Evolutionary conservation across 2,329 filamentous ascomycete species (phyloP).

Genomic region (Biscogniauxia mediterranea): DNA sequence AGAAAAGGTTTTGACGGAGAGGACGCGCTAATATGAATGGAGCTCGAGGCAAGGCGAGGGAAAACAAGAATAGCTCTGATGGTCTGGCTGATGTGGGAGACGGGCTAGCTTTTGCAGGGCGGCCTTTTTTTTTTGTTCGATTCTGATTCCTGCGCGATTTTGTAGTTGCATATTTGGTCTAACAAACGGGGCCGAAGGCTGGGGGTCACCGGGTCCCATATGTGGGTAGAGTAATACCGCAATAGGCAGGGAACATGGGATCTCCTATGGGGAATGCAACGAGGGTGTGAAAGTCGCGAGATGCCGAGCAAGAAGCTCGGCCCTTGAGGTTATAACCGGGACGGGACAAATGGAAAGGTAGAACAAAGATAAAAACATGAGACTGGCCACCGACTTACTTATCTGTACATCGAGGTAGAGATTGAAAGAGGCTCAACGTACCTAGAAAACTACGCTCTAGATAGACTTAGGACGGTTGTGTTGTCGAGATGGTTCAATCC

Average conservation of each 20-base stretch:
- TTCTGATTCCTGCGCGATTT: constrained; percentile 31
- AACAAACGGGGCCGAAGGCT: constrained; percentile 9
- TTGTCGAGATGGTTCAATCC: too few species aligned
- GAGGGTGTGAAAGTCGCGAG: constrained; percentile 19
- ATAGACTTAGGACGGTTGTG: too few species aligned
- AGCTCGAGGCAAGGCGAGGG: constrained; percentile 22
- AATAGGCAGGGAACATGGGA: constrained; percentile 25
- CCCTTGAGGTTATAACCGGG: constrained; percentile 2
- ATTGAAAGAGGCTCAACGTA: too few species aligned
- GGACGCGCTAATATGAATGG: constrained; percentile 29
- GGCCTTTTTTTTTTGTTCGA: constrained; percentile 12
- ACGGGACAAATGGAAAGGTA: background rate
- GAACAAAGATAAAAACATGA: constrained; percentile 4
- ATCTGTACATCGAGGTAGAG: background rate
- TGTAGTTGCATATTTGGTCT: constrained; percentile 23
- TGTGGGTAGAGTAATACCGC: constrained; percentile 28
- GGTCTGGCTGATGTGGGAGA: constrained; percentile 29
- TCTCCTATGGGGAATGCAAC: constrained; percentile 25
- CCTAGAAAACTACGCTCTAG: too few species aligned
- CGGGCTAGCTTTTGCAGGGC: constrained; percentile 21
- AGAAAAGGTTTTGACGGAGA: constrained; percentile 24
- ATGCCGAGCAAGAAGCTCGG: constrained; percentile 17
- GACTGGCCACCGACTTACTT: too few species aligned
- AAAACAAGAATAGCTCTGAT: constrained; percentile 28
- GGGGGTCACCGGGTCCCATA: constrained; percentile 25